Evolutionary conservation across 2,329 filamentous ascomycete genomes (phyloP), one percentile per base, ranked within the genome.

Genomic region (Aspergillus cejpii): DNA sequence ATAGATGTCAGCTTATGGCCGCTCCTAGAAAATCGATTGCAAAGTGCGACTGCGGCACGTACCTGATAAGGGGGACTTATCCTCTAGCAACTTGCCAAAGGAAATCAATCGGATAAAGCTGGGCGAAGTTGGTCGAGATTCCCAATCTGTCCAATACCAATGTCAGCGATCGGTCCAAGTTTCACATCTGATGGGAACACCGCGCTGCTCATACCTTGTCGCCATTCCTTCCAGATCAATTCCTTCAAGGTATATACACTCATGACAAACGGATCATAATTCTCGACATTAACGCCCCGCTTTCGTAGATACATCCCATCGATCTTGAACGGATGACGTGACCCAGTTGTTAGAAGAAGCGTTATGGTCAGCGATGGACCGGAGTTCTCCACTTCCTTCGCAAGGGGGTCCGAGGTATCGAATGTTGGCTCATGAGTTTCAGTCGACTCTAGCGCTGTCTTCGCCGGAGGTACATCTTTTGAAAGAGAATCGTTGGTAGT

Each of bases 181-280:
- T 34, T 17, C 17, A 17, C 31, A 15, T 19, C 8, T 6, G 14
- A 10, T 17, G 6, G 11, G 17, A 15, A 34, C 17, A 17, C 31
- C 31, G 31, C 15, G 17, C 31, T 8, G 31, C 14, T 39, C 37
- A 52, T 70, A 79, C 77, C 87, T 57, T 83, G 83, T 55, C 88
- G 78, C 91, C 91, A 97, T 65, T 96, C 90, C 58, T 87, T 78
- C 72, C 92, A 79, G 63, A 97, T 95, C 61, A 96, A 73, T 70
- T 96, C 89, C 69, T 96, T 96, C 53, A 97, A 72, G 2, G 87
- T 94, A 64, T 96, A 95, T 40, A 95, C 84, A 55, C 87, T 94
- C 69, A 97, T 88, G 62, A 84, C 86, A 62, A 88, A 90, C 1
- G 89, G 89, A 61, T 96, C 88, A 52, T 79, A 76, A 24, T 83